Evolutionary conservation across 805 yeast genomes (phyloP), one percentile per base, ranked within the genome.

Genomic region (Priceomyces haplophilus): DNA sequence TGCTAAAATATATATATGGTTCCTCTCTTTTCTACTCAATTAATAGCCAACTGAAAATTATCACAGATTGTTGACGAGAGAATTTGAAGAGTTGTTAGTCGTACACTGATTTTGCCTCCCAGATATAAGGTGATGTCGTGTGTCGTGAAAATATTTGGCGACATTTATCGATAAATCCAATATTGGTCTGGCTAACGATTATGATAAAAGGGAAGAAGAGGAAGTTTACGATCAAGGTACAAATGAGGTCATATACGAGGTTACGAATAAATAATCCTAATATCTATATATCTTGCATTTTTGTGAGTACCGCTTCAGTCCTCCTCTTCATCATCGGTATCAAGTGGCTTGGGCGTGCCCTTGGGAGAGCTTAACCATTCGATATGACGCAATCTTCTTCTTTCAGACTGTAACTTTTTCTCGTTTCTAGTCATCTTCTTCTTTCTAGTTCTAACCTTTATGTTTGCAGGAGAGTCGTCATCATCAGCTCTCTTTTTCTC

Each of bases 391-490:
- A 88, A 70, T 69, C 99, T 83, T 73, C 98, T 85, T 73, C 98
- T 83, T 65, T 86, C 95, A 30, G 84, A 95, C 68, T 90, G 89
- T 36, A 75, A 70, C 72, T 91, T 91, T 83, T 88, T 82, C 58
- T 91, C 97, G 62, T 91, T 91, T 79, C 99, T 83, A 21, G 98
- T 93, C 81, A 93, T 72, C 81, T 89, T 90, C 91, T 87, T 93
- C 87, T 89, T 90, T 78, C 88, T 84, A 60, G 76, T 75, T 67
- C 87, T 86, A 44, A 93, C 88, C 78, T 91, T 91, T 69, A 91
- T 90, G 67, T 93, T 87, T 37, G 96, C 95, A 10, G 98, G 98
- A 31, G 97, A 89, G 55, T 86, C 96, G 58, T 86, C 89, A 51
- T 87, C 87, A 51, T 74, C 76, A 19, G 76, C 76, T 71, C 69